Conservation (phyloP, 352 stramenopile genomes). For the Globisporangium paddicum region DNA sequence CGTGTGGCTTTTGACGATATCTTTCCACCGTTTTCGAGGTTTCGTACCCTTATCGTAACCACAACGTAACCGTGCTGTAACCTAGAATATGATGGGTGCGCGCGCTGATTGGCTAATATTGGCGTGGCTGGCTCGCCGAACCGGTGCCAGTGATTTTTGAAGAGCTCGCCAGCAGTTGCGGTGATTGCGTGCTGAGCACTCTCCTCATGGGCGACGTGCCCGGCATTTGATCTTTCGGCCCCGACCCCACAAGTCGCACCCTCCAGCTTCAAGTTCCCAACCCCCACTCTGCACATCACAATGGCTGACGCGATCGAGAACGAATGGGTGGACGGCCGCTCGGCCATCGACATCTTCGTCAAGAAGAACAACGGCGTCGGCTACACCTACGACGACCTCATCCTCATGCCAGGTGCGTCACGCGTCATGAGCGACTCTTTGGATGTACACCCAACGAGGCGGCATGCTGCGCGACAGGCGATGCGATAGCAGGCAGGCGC, state of each 20-base stretch:
- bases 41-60: too few relatives aligned
- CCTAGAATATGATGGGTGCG: too few relatives aligned
- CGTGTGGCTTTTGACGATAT: neutral
- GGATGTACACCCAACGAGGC: slow-evolving; percentile 1
- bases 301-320: slow-evolving; percentile 39
- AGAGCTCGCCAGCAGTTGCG: too few relatives aligned
- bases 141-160: too few relatives aligned
- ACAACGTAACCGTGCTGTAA: too few relatives aligned
- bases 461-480: slow-evolving; percentile 10
- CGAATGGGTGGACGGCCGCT: slow-evolving; percentile 67
- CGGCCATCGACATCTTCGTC: slow-evolving; percentile 81
- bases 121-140: too few relatives aligned
- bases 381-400: slow-evolving; percentile 75
- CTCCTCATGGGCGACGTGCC: too few relatives aligned
- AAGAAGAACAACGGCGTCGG: slow-evolving; percentile 79
- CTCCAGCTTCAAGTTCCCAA: slow-evolving; percentile 5
- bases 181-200: too few relatives aligned
- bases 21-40: neutral
- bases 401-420: slow-evolving; percentile 57
- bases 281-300: slow-evolving; percentile 7
- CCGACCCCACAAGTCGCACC: slow-evolving; percentile 4
- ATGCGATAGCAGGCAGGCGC: neutral
- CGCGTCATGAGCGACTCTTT: too few relatives aligned
- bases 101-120: neutral
- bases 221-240: slow-evolving; percentile 27